Evolutionary conservation across 192 early-diverging fungal genomes (phyloP).

Genomic region (Entomortierella parvispora): DNA sequence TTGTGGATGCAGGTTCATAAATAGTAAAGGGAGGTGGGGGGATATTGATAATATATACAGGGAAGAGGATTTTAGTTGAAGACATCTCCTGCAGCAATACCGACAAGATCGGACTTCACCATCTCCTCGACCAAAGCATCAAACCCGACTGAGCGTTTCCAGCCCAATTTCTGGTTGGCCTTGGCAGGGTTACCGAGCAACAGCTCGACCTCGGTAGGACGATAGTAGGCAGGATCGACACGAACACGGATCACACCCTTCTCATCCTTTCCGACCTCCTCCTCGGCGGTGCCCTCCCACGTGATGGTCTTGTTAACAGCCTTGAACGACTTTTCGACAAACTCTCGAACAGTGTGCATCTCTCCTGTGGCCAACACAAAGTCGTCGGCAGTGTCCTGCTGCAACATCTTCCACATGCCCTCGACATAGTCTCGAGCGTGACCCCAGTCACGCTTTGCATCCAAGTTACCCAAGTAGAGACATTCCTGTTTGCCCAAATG

Average conservation of each 20-base stretch:
- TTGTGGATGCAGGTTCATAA: no score
- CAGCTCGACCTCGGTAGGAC: slow-evolving; percentile 80
- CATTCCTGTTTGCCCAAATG: slow-evolving; percentile 71
- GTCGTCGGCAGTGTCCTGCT: slow-evolving; percentile 76
- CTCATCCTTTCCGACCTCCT: slow-evolving; percentile 68
- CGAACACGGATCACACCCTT: slow-evolving; percentile 62
- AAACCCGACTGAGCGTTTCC: slow-evolving; percentile 75
- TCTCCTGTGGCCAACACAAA: slow-evolving; percentile 82
- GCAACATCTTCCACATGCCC: slow-evolving; percentile 86
- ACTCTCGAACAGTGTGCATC: slow-evolving; percentile 81
- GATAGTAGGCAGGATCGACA: slow-evolving; percentile 77
- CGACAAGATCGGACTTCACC: slow-evolving; percentile 68
- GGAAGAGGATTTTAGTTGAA: slow-evolving; percentile 17
- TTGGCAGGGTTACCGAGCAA: slow-evolving; percentile 77
- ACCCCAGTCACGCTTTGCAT: slow-evolving; percentile 85
- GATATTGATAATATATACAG: neutral
- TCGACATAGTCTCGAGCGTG: slow-evolving; percentile 80
- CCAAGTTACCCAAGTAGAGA: slow-evolving; percentile 78
- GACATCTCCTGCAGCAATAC: slow-evolving; percentile 32
- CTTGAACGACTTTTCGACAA: slow-evolving; percentile 78
- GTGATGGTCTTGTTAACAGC: slow-evolving; percentile 66
- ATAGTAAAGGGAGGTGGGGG: neutral
- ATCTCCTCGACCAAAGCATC: slow-evolving; percentile 74
- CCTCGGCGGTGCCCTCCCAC: slow-evolving; percentile 71
- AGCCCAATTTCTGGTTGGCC: slow-evolving; percentile 70